A percentile compares a stretch with the other conserved stretches of the same genome.
Conservation (phyloP, 2,329 filamentous ascomycete genomes). For the Calonectria multiphialidica region DNA sequence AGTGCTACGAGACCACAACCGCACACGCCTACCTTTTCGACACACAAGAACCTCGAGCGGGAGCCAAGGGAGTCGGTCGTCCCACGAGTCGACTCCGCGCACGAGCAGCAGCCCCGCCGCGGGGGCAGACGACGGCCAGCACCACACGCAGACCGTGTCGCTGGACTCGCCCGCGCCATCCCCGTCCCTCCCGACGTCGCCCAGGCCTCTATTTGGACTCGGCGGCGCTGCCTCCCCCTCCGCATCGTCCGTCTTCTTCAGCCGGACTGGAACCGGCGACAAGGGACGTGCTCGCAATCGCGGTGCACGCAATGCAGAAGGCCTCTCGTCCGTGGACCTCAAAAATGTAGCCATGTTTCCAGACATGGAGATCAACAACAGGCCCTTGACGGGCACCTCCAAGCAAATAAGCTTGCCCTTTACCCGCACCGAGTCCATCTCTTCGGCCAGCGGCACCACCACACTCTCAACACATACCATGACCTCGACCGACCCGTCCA, state of each 20-base stretch:
- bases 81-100: constrained; percentile 44
- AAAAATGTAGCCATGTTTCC: constrained; percentile 55
- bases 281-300: constrained; percentile 38
- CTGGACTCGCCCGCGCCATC: constrained; percentile 40
- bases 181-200: constrained; percentile 29
- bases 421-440: constrained; percentile 59
- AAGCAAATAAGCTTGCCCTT: constrained; percentile 51
- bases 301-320: constrained; percentile 35
- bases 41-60: constrained; percentile 42
- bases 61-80: constrained; percentile 44
- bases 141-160: constrained; percentile 31
- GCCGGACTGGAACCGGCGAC: constrained; percentile 33
- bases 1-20: constrained; percentile 33
- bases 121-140: constrained; percentile 35
- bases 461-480: constrained; percentile 59
- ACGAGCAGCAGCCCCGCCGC: constrained; percentile 46
- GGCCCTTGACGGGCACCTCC: constrained; percentile 42
- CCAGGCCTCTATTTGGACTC: constrained; percentile 31
- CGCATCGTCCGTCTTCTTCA: constrained; percentile 33
- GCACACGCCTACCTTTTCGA: constrained; percentile 35
- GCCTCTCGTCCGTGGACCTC: constrained; percentile 39
- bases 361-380: constrained; percentile 45
- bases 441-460: constrained; percentile 58
- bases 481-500: constrained; percentile 61
- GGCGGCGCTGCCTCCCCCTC: constrained; percentile 26